Percentiles rank a stretch among this genome's conserved stretches.
These are phyloP conservation scores for Biscogniauxia mediterranea DNA, from an alignment of 2,329 filamentous ascomycete species.

Conservation along the genomic window DNA sequence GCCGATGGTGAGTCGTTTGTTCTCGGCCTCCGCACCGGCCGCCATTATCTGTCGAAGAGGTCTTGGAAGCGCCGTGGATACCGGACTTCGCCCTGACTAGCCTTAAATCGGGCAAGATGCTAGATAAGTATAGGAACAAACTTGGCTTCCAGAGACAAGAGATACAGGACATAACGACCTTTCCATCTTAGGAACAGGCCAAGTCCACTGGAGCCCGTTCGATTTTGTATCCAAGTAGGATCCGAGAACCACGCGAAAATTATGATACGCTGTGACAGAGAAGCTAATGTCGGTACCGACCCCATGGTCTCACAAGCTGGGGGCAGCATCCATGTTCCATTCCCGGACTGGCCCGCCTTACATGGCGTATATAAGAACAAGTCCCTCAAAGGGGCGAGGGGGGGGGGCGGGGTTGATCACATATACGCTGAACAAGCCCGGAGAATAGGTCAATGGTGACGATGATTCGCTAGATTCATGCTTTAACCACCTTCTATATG, in stretches of 20 bases:
- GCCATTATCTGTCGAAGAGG: slow-evolving; percentile 13
- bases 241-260: not conserved
- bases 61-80: not conserved
- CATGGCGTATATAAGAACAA: not conserved
- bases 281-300: not conserved
- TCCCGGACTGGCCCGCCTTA: not conserved
- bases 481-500: not conserved
- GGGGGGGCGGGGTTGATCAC: not conserved
- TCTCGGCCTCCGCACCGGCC: slow-evolving; percentile 17
- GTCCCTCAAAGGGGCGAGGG: not conserved
- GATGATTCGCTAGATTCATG: not conserved
- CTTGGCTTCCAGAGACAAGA: not conserved
- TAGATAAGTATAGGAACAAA: not conserved
- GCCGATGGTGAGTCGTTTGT: slow-evolving; percentile 28
- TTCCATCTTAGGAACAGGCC: not conserved
- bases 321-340: not conserved
- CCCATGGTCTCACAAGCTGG: not conserved
- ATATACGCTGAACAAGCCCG: not conserved
- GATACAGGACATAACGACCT: not conserved
- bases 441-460: not conserved
- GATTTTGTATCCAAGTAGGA: not conserved
- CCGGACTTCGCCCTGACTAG: not conserved
- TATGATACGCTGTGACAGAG: not conserved
- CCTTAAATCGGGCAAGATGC: not conserved
- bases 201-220: not conserved